A percentile compares a stretch with the other conserved stretches of the same genome.
These are phyloP conservation scores for Exidia glandulosa DNA, from an alignment of 768 basidiomycete genomes.

Conservation along the genomic window DNA sequence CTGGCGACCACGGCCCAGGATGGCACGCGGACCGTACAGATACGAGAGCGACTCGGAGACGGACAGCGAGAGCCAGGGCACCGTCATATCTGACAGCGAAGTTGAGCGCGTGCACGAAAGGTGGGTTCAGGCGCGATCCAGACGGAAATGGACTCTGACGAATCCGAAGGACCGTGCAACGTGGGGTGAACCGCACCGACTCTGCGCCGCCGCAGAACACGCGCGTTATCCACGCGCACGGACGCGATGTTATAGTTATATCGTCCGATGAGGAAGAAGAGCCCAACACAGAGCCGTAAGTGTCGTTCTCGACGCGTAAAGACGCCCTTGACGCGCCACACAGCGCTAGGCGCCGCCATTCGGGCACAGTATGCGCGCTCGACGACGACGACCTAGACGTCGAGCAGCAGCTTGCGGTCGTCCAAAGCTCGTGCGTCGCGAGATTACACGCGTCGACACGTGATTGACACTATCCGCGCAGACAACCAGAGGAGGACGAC, in stretches of 20 bases:
- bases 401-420: not conserved
- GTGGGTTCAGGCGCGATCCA: too few species aligned
- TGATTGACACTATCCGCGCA: not conserved
- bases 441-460: not conserved
- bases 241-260: not conserved
- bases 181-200: too few species aligned
- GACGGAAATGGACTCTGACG: too few species aligned
- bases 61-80: conserved; percentile 1
- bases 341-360: not conserved
- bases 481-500: not conserved
- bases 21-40: not conserved
- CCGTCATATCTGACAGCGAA: not conserved
- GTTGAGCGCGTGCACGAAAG: not conserved
- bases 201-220: not conserved
- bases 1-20: not conserved
- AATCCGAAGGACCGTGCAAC: too few species aligned
- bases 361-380: not conserved
- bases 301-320: not conserved
- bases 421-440: not conserved
- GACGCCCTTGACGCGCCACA: not conserved
- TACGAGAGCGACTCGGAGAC: not conserved
- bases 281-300: not conserved
- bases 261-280: not conserved
- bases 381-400: not conserved
- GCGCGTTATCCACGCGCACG: not conserved